These are phyloP conservation scores for Umbelopsis sp. DNA, from an alignment of 192 early-diverging fungal species.

Conservation along the genomic window DNA sequence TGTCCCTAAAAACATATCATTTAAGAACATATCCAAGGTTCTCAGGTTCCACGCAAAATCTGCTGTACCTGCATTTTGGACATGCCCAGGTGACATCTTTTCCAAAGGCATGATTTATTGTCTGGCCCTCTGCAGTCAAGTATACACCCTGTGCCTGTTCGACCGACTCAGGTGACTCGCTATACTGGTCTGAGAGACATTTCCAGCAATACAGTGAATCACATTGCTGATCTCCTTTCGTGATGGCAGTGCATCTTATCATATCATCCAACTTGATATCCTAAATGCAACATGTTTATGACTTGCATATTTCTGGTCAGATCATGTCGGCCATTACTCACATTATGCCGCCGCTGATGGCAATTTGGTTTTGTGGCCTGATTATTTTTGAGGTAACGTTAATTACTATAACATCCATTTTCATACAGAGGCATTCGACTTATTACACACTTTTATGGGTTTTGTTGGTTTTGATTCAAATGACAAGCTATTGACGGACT, in stretches of 20 bases:
- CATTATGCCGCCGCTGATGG: conserved; percentile 12
- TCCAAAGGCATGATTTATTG: background rate
- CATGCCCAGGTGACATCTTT: conserved; percentile 14
- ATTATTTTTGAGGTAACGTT: background rate
- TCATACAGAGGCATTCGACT: too few species aligned
- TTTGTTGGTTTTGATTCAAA: background rate
- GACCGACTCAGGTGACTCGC: conserved; percentile 7
- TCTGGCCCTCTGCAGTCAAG: background rate
- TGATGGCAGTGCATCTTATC: conserved; percentile 15
- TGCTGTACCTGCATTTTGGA: conserved; percentile 17
- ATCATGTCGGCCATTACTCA: background rate
- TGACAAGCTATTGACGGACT: background rate
- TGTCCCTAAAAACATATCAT: background rate
- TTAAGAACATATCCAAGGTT: background rate
- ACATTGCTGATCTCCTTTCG: conserved; percentile 11
- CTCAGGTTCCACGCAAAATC: background rate
- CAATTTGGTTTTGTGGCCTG: background rate
- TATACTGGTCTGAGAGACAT: conserved; percentile 1
- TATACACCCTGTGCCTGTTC: background rate
- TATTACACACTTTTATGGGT: background rate
- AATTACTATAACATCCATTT: too few species aligned
- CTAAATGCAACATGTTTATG: background rate
- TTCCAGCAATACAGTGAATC: background rate
- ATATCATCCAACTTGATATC: background rate
- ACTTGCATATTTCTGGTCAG: background rate